Evolutionary conservation across 2,329 filamentous ascomycete genomes (phyloP), one percentile per base, ranked within the genome.

Genomic region (Domatiomyces globalis): DNA sequence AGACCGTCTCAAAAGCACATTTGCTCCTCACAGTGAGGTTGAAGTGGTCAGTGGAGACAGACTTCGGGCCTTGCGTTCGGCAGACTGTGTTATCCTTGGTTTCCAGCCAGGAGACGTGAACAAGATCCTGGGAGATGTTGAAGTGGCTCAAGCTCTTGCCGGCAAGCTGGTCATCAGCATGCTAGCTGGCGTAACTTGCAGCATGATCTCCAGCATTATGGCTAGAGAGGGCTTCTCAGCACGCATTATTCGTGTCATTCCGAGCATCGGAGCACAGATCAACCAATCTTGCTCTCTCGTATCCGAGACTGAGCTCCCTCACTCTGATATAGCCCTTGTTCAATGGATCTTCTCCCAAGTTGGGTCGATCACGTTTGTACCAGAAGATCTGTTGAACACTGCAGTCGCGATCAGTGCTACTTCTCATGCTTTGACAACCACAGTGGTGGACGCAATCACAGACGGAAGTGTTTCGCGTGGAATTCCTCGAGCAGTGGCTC

Each of bases 391-490:
- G 43, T 78, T 82, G 74, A 76, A 80, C 60, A 77, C 71, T 1
- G 69, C 68, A 39, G 81, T 78, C 0, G 77, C 77, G 0, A 68
- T 81, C 2, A 80, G 75, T 4, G 55, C 53, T 1, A 43, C 53
- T n/a, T 44, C 49, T 22, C 53, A 49, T 55, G 53, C 56, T 17
- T 42, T 58, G 33, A 20, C 50, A 9, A 27, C 48, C 2, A 43
- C 77, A 12, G 65, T 76, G 17, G 62, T 73, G 2, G 75, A 78
- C 56, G 72, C 71, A 0, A 64, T 76, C 44, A 70, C 73, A 0
- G 73, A 76, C 55, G 74, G 73, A 3, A 74, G 67, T 1, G 73
- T 77, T 3, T 73, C 73, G 0, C 74, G 74, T 67, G 75, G 74
- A 0, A 58, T 77, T 20, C 71, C 72, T 2, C 61, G 72, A 10